Evolutionary conservation across 345 rosid genomes (phyloP).

Genomic region (Hibiscus tridactylites): DNA sequence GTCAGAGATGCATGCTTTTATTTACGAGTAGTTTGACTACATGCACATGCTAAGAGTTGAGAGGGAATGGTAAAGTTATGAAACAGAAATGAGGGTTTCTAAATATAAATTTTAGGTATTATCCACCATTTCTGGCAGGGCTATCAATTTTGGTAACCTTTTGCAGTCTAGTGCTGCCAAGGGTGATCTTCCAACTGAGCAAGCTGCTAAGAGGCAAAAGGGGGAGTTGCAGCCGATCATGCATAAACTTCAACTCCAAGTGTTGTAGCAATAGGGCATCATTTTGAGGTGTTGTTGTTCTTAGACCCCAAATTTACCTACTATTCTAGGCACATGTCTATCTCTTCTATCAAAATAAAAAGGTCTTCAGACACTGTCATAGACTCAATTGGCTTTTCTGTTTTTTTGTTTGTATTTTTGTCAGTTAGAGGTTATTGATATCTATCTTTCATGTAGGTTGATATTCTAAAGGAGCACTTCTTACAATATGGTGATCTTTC

Average conservation of each 20-base stretch:
- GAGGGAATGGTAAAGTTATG: not conserved
- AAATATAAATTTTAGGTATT: not conserved
- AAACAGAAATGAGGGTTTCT: not conserved
- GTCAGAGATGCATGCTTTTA: not conserved
- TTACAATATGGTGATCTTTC: not conserved
- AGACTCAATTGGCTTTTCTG: not conserved
- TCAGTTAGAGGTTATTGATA: not conserved
- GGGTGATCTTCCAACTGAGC: not conserved
- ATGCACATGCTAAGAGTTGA: not conserved
- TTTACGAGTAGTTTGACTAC: not conserved
- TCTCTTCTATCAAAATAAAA: not conserved
- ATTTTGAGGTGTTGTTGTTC: not conserved
- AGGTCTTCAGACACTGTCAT: not conserved
- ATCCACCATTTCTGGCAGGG: not conserved
- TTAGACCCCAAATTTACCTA: not conserved
- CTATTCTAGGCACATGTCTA: not conserved
- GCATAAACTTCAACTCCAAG: not conserved
- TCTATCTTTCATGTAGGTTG: not conserved
- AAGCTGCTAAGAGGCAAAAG: not conserved
- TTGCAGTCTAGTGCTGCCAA: constrained; percentile 5
- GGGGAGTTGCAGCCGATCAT: not conserved
- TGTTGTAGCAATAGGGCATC: not conserved
- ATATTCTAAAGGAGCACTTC: not conserved
- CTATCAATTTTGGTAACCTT: not conserved
- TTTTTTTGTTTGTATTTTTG: not conserved